A percentile compares a stretch with the other conserved stretches of the same genome.
Evolutionary conservation across 2,329 filamentous ascomycete genomes (phyloP).

Genomic region (Paecilomyces fulvus): DNA sequence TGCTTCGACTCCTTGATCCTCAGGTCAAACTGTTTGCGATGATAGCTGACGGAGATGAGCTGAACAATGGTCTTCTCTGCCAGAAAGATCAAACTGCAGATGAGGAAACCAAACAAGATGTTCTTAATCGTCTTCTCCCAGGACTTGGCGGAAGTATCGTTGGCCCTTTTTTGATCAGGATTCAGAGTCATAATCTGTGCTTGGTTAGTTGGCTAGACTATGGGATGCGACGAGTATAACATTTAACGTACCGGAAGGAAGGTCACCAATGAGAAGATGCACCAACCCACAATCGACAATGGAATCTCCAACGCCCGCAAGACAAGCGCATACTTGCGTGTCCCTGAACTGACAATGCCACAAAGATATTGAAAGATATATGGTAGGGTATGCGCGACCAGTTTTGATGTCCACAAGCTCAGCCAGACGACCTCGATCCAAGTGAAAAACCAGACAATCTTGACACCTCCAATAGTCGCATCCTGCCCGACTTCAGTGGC

Average conservation of each 20-base stretch:
- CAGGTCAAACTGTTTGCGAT: conserved; percentile 56
- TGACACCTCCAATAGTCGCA: conserved; percentile 47
- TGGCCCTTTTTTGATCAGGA: conserved; percentile 22
- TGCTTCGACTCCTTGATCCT: conserved; percentile 85
- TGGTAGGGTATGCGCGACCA: conserved; percentile 51
- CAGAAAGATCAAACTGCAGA: conserved; percentile 50
- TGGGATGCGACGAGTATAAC: not conserved
- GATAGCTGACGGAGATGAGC: conserved; percentile 60
- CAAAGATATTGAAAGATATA: conserved; percentile 52
- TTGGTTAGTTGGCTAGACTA: conserved; percentile 3
- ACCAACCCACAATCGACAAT: conserved; percentile 53
- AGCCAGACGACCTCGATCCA: conserved; percentile 60
- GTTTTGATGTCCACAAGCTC: conserved; percentile 54
- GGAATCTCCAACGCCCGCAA: conserved; percentile 52
- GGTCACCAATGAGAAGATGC: conserved; percentile 50
- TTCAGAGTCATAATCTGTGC: conserved; percentile 36
- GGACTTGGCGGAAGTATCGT: conserved; percentile 24
- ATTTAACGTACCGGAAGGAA: conserved; percentile 43
- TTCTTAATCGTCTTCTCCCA: conserved; percentile 52
- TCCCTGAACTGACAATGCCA: conserved; percentile 56
- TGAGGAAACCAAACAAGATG: conserved; percentile 50
- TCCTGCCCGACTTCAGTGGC: conserved; percentile 38
- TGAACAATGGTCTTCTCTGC: conserved; percentile 54
- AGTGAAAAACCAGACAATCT: conserved; percentile 53
- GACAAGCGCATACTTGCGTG: conserved; percentile 55